A percentile compares a stretch with the other conserved stretches of the same genome.
phyloP scores from a whole-genome alignment of 371 early-diverging fungal genomes.

The Gilbertella persicaria region DNA sequence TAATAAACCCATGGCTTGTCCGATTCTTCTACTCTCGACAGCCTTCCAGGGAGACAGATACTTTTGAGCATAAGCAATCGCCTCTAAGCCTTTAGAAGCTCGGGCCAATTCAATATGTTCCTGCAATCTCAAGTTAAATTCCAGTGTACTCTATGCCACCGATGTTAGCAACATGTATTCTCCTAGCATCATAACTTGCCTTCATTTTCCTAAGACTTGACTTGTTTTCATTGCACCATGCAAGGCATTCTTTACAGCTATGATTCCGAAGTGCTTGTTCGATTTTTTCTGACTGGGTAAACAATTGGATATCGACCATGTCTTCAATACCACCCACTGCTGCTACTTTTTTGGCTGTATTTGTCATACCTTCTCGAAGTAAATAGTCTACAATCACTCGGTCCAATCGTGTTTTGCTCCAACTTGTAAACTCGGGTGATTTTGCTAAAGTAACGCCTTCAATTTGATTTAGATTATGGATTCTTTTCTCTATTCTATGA shows the following conservation, averaged over 20 bases:
- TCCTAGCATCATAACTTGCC: conserved; percentile 12
- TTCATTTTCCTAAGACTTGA: conserved; percentile 75
- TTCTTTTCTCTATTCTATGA: conserved; percentile 68
- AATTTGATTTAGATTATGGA: conserved; percentile 76
- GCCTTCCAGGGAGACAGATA: conserved; percentile 76
- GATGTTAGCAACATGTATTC: not conserved
- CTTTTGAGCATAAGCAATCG: conserved; percentile 84
- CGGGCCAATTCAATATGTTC: conserved; percentile 90
- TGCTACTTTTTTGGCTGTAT: conserved; percentile 76
- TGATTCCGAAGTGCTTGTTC: conserved; percentile 73
- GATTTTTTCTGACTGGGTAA: conserved; percentile 76
- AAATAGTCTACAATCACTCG: conserved; percentile 92
- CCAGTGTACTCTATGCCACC: conserved; percentile 91
- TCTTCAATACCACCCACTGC: conserved; percentile 64
- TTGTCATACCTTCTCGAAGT: conserved; percentile 79
- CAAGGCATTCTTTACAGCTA: conserved; percentile 84
- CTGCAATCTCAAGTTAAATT: conserved; percentile 91
- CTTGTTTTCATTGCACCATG: conserved; percentile 93
- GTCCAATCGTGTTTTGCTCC: conserved; percentile 83
- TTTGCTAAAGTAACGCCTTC: conserved; percentile 60
- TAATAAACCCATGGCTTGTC: conserved; percentile 85
- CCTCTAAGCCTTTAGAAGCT: conserved; percentile 62
- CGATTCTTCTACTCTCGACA: conserved; percentile 72
- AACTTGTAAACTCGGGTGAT: conserved; percentile 70
- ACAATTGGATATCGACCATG: conserved; percentile 88